Conservation (phyloP, 164 flowering plant species). For the Vitis cinerea region DNA sequence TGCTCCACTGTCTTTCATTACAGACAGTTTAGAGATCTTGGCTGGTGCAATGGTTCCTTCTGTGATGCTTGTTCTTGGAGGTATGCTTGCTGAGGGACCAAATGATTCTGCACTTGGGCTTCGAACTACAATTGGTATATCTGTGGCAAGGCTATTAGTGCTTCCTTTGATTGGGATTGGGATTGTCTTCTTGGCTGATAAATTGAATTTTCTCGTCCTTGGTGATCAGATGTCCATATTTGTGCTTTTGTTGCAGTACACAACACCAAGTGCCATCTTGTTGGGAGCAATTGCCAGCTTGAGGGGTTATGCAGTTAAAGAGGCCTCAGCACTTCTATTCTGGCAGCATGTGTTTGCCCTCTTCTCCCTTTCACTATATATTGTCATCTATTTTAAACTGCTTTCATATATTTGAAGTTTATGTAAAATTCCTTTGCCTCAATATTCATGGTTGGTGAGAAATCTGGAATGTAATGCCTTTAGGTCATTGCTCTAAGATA, state of each 20-base stretch:
- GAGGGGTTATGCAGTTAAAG: constrained; percentile 85
- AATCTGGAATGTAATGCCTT: too few relatives aligned
- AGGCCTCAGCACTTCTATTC: constrained; percentile 88
- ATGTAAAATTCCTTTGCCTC: not conserved
- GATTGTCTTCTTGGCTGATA: constrained; percentile 55
- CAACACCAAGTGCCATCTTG: constrained; percentile 85
- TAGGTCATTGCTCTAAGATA: too few relatives aligned
- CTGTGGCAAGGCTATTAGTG: constrained; percentile 56
- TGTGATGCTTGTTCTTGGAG: constrained; percentile 53
- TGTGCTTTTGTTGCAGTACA: constrained; percentile 79
- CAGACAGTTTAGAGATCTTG: constrained; percentile 45
- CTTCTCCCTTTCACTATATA: constrained; percentile 65
- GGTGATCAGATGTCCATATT: constrained; percentile 71
- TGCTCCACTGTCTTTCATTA: constrained; percentile 72
- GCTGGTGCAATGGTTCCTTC: constrained; percentile 52
- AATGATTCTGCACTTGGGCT: constrained; percentile 40
- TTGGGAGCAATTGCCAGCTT: constrained; percentile 92
- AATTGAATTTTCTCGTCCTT: constrained; percentile 38
- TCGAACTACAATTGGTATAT: constrained; percentile 38
- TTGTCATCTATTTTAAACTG: constrained; percentile 60
- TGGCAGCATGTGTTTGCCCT: constrained; percentile 88
- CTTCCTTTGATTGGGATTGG: constrained; percentile 84
- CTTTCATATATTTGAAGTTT: constrained; percentile 39
- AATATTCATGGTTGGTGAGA: too few relatives aligned
- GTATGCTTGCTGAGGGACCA: constrained; percentile 54